phyloP scores from a whole-genome alignment of 768 basidiomycete genomes.

The Macrolepiota fuliginosa region DNA sequence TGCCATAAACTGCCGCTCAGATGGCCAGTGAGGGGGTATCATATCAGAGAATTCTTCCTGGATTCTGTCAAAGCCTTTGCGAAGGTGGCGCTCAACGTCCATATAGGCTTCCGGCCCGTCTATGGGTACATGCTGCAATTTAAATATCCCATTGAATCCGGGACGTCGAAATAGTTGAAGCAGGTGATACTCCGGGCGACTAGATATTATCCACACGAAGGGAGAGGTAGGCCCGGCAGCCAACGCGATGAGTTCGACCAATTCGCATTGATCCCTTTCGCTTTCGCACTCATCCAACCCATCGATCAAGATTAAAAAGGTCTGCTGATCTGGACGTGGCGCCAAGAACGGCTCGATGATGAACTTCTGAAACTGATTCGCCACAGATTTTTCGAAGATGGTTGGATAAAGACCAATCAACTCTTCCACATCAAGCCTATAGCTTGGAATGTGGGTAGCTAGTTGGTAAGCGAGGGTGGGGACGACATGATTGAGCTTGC shows the following conservation, averaged over 20 bases:
- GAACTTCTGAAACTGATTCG: background rate
- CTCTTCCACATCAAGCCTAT: background rate
- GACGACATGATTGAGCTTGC: background rate
- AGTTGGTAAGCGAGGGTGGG: slow-evolving; percentile 2
- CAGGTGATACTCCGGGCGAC: background rate
- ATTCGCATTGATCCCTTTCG: background rate
- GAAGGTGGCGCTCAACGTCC: background rate
- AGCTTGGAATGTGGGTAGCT: background rate
- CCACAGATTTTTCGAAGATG: background rate
- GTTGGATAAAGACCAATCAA: background rate
- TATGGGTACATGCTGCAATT: background rate
- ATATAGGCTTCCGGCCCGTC: background rate
- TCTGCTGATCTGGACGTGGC: background rate
- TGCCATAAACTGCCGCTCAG: background rate
- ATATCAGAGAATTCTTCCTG: background rate
- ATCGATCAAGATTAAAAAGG: background rate
- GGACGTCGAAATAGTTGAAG: background rate
- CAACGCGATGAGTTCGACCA: background rate
- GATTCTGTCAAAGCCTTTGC: background rate
- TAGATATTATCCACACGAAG: background rate
- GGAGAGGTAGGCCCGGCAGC: background rate
- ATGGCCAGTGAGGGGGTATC: background rate
- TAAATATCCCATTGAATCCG: background rate
- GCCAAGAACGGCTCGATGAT: background rate
- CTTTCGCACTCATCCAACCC: background rate